Conservation (phyloP, 2,329 filamentous ascomycete genomes). For the Trichoderma lentiforme region DNA sequence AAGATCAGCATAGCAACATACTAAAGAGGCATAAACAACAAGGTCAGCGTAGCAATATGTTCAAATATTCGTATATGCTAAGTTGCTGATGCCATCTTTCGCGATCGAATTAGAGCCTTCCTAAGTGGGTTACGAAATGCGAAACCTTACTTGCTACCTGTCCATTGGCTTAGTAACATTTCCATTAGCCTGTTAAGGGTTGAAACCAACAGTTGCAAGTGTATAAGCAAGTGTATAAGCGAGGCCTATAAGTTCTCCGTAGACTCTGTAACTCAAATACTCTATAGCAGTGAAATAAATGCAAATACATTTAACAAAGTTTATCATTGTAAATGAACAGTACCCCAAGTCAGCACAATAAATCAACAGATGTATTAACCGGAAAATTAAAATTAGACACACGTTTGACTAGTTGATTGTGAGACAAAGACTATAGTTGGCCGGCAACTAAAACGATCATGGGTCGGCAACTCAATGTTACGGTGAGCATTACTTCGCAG, state of each 20-base stretch:
- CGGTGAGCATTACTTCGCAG: no score
- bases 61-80: neutral
- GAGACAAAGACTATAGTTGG: neutral
- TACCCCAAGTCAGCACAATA: neutral
- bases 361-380: neutral
- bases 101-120: neutral
- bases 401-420: neutral
- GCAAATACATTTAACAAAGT: neutral
- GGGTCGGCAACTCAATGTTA: no score
- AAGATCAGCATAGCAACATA: neutral
- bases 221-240: neutral
- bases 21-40: neutral
- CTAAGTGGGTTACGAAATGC: neutral
- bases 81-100: neutral
- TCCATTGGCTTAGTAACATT: neutral
- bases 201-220: neutral
- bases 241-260: neutral
- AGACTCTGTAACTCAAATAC: neutral
- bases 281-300: neutral
- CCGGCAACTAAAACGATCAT: neutral
- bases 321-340: neutral
- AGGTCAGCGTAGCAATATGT: neutral
- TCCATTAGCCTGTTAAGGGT: neutral
- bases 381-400: neutral
- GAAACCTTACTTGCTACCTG: neutral